These are phyloP conservation scores for Mrakiaceae sp. DNA, from an alignment of 1,284 basidiomycete genomes.

Conservation along the genomic window DNA sequence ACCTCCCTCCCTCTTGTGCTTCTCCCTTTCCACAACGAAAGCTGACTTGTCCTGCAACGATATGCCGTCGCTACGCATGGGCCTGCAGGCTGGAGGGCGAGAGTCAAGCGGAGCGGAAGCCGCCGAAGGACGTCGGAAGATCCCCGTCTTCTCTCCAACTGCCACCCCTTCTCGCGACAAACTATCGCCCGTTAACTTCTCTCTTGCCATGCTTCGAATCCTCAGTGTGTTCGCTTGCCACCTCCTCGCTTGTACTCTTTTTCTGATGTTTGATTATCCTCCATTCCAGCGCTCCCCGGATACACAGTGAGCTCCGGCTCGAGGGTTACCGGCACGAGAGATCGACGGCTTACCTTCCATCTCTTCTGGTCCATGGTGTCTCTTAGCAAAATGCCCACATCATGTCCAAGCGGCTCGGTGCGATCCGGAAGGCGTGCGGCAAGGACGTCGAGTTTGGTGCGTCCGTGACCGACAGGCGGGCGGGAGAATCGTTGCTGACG, in stretches of 20 bases:
- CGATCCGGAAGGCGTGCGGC: conserved; percentile 55
- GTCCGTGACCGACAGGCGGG: conserved; percentile 54
- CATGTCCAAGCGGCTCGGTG: conserved; percentile 41
- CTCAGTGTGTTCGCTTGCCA: not conserved
- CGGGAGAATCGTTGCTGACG: conserved; percentile 40
- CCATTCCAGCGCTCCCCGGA: conserved; percentile 7
- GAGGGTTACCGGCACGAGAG: no score
- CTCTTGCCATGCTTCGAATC: not conserved
- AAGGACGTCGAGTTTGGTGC: conserved; percentile 63
- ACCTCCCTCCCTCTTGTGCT: no score
- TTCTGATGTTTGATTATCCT: not conserved
- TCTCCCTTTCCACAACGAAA: no score
- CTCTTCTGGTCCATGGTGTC: conserved; percentile 2
- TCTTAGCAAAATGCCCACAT: conserved; percentile 16
- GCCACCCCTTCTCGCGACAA: no score
- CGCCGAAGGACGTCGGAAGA: no score
- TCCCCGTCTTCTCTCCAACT: no score
- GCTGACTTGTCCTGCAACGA: no score
- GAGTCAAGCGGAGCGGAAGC: no score
- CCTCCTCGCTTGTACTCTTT: not conserved
- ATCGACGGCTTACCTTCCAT: not conserved
- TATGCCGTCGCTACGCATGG: no score
- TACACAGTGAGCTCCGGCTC: not conserved
- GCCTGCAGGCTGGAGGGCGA: no score
- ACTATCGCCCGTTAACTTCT: no score